Percentiles rank a stretch among this genome's conserved stretches.
phyloP scores from a whole-genome alignment of 768 basidiomycete species.

The Mycena capillaripes region DNA sequence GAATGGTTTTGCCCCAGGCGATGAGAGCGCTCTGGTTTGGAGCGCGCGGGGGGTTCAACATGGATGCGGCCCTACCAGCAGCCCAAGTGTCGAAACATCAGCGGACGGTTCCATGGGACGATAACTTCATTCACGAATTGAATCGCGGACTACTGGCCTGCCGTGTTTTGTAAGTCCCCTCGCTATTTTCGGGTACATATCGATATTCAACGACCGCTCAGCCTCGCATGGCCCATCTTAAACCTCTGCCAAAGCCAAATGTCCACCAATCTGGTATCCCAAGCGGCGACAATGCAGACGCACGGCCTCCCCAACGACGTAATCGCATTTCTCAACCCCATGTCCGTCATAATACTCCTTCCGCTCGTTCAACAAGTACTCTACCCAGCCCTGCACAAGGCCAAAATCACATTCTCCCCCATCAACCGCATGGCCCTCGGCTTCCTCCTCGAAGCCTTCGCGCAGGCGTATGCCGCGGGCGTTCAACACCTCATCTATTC shows the following conservation, averaged over 20 bases:
- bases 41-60: slow-evolving; percentile 24
- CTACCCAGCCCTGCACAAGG: slow-evolving; percentile 24
- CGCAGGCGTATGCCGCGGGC: slow-evolving; percentile 21
- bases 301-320: slow-evolving; percentile 32
- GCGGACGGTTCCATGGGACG: slow-evolving; percentile 24
- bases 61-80: slow-evolving; percentile 25
- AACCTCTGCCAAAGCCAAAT: slow-evolving; percentile 32
- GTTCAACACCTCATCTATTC: slow-evolving; percentile 20
- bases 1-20: slow-evolving; percentile 27
- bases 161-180: slow-evolving; percentile 22
- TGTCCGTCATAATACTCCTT: slow-evolving; percentile 23
- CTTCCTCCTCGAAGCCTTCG: slow-evolving; percentile 23
- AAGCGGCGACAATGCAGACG: slow-evolving; percentile 29
- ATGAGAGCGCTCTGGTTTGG: slow-evolving; percentile 27
- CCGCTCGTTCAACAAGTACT: slow-evolving; percentile 17
- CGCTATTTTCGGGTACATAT: no score
- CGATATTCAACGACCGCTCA: not conserved
- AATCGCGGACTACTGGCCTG: slow-evolving; percentile 31
- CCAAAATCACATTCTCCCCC: slow-evolving; percentile 27
- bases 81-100: slow-evolving; percentile 3
- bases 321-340: slow-evolving; percentile 15
- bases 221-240: slow-evolving; percentile 26
- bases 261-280: slow-evolving; percentile 21
- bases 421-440: slow-evolving; percentile 32
- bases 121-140: slow-evolving; percentile 19